Evolutionary conservation across 1,284 basidiomycete genomes (phyloP).

Genomic region (Apiotrichum porosum): DNA sequence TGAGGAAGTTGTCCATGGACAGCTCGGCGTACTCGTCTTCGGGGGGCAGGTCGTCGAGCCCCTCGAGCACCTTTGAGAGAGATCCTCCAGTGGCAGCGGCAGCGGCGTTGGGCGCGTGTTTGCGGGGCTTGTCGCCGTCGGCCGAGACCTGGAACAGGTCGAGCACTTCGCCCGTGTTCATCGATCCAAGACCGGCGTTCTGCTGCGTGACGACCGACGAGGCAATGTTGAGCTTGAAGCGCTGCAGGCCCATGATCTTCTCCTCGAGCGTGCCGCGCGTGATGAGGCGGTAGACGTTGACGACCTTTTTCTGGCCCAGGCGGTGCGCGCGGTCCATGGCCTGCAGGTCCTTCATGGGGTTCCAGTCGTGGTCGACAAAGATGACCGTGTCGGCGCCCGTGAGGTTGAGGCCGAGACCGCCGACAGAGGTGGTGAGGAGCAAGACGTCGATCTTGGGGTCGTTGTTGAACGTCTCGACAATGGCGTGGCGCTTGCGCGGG

Average conservation of each 20-base stretch:
- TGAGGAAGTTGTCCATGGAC: conserved; percentile 70
- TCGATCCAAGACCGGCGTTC: conserved; percentile 84
- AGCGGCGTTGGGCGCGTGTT: conserved; percentile 4
- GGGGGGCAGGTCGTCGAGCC: conserved; percentile 76
- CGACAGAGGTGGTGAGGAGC: conserved; percentile 92
- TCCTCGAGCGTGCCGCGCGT: conserved; percentile 97
- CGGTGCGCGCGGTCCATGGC: conserved; percentile 99
- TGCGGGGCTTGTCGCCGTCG: conserved; percentile 53
- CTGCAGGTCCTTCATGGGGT: conserved; percentile 99
- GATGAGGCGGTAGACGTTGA: conserved; percentile 96
- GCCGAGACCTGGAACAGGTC: conserved; percentile 86
- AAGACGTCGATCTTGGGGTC: conserved; percentile 98
- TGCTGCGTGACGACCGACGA: conserved; percentile 96
- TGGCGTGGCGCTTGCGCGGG: conserved; percentile 81
- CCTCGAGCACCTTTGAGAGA: conserved; percentile 75
- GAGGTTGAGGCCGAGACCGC: conserved; percentile 89
- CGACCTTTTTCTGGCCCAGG: conserved; percentile 97
- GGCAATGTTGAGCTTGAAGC: conserved; percentile 98
- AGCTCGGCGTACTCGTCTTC: conserved; percentile 86
- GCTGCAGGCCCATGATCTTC: conserved; percentile 99
- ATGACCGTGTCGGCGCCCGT: conserved; percentile 99
- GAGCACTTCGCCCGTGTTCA: conserved; percentile 96
- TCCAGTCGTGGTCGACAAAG: conserved; percentile 99
- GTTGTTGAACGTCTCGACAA: conserved; percentile 96
- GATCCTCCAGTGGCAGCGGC: conserved; percentile 26